Conservation (phyloP, 140 eudicot genomes). For the Bidens hawaiensis region DNA sequence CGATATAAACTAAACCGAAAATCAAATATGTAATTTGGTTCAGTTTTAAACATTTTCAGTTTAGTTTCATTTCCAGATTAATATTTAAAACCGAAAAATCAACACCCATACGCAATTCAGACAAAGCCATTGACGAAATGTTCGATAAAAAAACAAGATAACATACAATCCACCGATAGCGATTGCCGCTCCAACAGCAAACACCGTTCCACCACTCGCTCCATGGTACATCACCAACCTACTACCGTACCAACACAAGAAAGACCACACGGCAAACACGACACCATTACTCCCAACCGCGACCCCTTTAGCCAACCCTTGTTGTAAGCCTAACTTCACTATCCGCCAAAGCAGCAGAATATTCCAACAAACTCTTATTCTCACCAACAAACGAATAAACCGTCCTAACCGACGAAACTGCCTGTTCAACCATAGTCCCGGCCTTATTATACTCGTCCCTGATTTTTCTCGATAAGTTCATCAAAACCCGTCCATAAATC, state of each 20-base stretch:
- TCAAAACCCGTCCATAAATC: slow-evolving; percentile 58
- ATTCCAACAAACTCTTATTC: slow-evolving; percentile 34
- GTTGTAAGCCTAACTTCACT: slow-evolving; percentile 53
- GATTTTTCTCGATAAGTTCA: slow-evolving; percentile 53
- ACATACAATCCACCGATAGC: slow-evolving; percentile 70
- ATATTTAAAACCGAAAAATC: no score
- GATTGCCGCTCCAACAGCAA: slow-evolving; percentile 58
- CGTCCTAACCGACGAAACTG: slow-evolving; percentile 58
- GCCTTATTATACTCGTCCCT: slow-evolving; percentile 63
- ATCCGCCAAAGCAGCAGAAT: slow-evolving; percentile 55
- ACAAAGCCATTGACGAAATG: slow-evolving; percentile 1
- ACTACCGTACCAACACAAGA: slow-evolving; percentile 68
- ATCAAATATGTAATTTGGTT: no score
- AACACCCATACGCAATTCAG: not conserved
- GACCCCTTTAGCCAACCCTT: slow-evolving; percentile 71
- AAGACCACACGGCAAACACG: slow-evolving; percentile 51
- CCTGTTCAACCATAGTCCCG: slow-evolving; percentile 48
- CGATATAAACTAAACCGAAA: no score
- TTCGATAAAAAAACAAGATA: not conserved
- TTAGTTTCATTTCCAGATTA: no score
- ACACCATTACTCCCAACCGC: slow-evolving; percentile 58
- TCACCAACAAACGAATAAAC: slow-evolving; percentile 74
- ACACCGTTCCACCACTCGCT: slow-evolving; percentile 75
- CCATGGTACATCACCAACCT: slow-evolving; percentile 80
- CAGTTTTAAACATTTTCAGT: no score